Conservation (phyloP, 768 basidiomycete species). For the Lactarius psammicola region DNA sequence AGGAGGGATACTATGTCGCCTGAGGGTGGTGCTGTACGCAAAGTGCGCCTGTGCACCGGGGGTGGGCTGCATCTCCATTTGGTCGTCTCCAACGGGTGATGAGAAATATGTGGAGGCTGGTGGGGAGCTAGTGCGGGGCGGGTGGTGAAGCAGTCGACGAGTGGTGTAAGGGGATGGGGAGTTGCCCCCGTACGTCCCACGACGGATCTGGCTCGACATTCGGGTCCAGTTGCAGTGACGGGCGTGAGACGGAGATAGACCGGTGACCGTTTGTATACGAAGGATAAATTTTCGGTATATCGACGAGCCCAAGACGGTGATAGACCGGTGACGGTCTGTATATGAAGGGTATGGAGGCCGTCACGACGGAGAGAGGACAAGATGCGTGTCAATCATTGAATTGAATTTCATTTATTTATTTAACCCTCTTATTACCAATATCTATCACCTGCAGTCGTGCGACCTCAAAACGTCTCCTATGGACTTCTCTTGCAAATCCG, state of each 20-base stretch:
- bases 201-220: neutral
- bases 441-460: too few species aligned
- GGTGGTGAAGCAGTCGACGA: constrained; percentile 9
- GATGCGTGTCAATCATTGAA: too few species aligned
- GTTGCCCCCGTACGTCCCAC: neutral
- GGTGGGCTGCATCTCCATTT: constrained; percentile 50
- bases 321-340: too few species aligned
- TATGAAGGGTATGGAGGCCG: too few species aligned
- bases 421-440: too few species aligned
- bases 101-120: constrained; percentile 84
- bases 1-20: constrained; percentile 56
- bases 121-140: constrained; percentile 50
- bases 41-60: constrained; percentile 72
- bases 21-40: constrained; percentile 77
- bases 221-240: neutral
- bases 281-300: too few species aligned
- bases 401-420: too few species aligned
- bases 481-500: too few species aligned
- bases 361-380: too few species aligned
- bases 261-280: too few species aligned
- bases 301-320: too few species aligned
- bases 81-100: constrained; percentile 47
- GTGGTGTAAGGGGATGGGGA: neutral
- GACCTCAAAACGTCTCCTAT: too few species aligned
- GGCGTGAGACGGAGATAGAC: neutral